phyloP scores from a whole-genome alignment of 1,284 basidiomycete species.

The Athelia sp. region DNA sequence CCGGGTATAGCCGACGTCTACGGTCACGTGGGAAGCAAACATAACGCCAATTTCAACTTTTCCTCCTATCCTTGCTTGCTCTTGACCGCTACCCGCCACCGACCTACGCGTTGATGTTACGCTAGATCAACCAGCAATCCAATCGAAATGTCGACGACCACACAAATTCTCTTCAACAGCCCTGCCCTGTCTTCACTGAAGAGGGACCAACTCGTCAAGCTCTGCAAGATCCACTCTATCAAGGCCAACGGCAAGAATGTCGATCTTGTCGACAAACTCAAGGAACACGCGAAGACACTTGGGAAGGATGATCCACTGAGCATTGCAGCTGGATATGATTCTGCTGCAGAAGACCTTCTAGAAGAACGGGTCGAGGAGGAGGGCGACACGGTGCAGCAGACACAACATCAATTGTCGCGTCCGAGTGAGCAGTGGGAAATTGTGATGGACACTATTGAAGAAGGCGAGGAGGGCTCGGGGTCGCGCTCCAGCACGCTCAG shows the following conservation, averaged over 20 bases:
- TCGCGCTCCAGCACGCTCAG: neutral
- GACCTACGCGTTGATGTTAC: too few relatives aligned
- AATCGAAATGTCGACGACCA: slow-evolving; percentile 55
- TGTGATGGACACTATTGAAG: slow-evolving; percentile 69
- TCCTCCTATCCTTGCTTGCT: too few relatives aligned
- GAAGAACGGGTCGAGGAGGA: slow-evolving; percentile 26
- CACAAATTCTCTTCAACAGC: slow-evolving; percentile 75
- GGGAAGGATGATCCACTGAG: slow-evolving; percentile 48
- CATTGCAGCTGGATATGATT: slow-evolving; percentile 40
- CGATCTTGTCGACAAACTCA: slow-evolving; percentile 63
- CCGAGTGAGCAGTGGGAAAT: slow-evolving; percentile 75
- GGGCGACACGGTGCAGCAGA: slow-evolving; percentile 23
- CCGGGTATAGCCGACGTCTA: too few relatives aligned
- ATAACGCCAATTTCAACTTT: too few relatives aligned
- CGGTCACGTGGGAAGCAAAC: too few relatives aligned
- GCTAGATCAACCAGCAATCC: neutral
- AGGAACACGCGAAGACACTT: slow-evolving; percentile 55
- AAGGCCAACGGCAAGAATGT: slow-evolving; percentile 74
- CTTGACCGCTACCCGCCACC: too few relatives aligned
- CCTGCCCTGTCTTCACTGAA: slow-evolving; percentile 75
- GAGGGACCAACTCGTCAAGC: slow-evolving; percentile 72
- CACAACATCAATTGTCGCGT: slow-evolving; percentile 31
- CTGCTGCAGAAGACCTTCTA: slow-evolving; percentile 5
- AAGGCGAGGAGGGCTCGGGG: slow-evolving; percentile 45
- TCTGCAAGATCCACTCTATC: slow-evolving; percentile 75